Percentiles rank a stretch among this genome's conserved stretches.
Evolutionary conservation across 2,329 filamentous ascomycete genomes (phyloP).

Genomic region (Pyrenophora teres): DNA sequence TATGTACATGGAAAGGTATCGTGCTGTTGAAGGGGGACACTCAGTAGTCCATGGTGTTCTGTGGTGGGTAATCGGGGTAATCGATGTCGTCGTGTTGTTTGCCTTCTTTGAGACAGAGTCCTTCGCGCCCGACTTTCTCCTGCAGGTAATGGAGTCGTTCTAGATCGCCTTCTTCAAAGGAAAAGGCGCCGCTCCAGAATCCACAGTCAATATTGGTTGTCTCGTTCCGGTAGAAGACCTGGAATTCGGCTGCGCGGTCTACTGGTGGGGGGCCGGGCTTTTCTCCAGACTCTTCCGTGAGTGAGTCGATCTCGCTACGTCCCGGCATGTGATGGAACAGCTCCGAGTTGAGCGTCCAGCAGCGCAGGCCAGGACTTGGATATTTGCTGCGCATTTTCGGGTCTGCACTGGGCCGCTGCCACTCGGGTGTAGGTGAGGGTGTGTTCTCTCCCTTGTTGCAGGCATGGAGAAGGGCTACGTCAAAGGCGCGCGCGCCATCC

Average conservation of each 20-base stretch:
- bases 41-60: conserved; percentile 19
- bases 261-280: conserved; percentile 42
- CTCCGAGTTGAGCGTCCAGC: conserved; percentile 52
- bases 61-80: conserved; percentile 12
- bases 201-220: conserved; percentile 49
- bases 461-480: conserved; percentile 50
- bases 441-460: conserved; percentile 43
- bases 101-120: conserved; percentile 45
- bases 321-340: conserved; percentile 53
- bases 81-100: conserved; percentile 13
- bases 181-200: conserved; percentile 47
- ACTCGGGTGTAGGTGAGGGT: conserved; percentile 33
- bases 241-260: conserved; percentile 39
- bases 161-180: conserved; percentile 39
- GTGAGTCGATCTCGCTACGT: conserved; percentile 45
- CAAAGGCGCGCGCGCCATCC: conserved; percentile 46
- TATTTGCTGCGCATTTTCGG: conserved; percentile 35
- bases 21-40: not conserved
- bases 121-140: conserved; percentile 46
- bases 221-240: conserved; percentile 40
- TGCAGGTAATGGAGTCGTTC: conserved; percentile 41
- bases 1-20: conserved; percentile 10
- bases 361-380: conserved; percentile 44
- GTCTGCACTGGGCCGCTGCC: conserved; percentile 24
- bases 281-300: conserved; percentile 38